Evolutionary conservation across 139 green algal genomes (phyloP).

Genomic region (Microglena sp.): DNA sequence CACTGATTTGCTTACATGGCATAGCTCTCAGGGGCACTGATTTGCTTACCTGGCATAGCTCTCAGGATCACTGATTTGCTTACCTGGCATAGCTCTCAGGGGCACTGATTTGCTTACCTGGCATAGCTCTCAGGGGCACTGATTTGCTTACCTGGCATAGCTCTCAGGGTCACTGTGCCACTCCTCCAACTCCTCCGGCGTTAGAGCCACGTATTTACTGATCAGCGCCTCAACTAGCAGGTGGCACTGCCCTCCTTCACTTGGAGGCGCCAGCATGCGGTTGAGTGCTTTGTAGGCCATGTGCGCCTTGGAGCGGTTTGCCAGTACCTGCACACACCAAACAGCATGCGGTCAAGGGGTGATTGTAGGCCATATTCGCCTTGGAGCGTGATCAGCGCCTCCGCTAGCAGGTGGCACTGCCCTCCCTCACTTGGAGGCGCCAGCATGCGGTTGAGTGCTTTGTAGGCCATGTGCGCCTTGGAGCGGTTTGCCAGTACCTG

Average conservation of each 20-base stretch:
- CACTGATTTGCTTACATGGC: too few species aligned
- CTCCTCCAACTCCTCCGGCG: slow-evolving; percentile 61
- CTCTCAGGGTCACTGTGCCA: slow-evolving; percentile 56
- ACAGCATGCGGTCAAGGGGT: too few species aligned
- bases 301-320: not conserved
- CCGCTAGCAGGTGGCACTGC: slow-evolving; percentile 26
- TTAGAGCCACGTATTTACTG: slow-evolving; percentile 63
- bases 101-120: too few species aligned
- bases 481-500: slow-evolving; percentile 1
- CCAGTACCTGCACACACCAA: slow-evolving; percentile 7
- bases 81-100: too few species aligned
- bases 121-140: too few species aligned
- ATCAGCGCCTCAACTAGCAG: slow-evolving; percentile 45
- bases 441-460: slow-evolving; percentile 27
- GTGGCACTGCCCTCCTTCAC: slow-evolving; percentile 8
- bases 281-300: slow-evolving; percentile 22
- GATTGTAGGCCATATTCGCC: too few species aligned
- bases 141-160: too few species aligned
- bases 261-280: slow-evolving; percentile 15
- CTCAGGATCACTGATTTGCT: too few species aligned
- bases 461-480: slow-evolving; percentile 9
- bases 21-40: too few species aligned
- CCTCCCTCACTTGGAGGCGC: not conserved
- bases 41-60: too few species aligned
- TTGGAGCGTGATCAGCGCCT: slow-evolving; percentile 44